Evolutionary conservation across 106 monocot genomes (phyloP), one percentile per base, ranked within the genome.

Genomic region (Vanilla planifolia): DNA sequence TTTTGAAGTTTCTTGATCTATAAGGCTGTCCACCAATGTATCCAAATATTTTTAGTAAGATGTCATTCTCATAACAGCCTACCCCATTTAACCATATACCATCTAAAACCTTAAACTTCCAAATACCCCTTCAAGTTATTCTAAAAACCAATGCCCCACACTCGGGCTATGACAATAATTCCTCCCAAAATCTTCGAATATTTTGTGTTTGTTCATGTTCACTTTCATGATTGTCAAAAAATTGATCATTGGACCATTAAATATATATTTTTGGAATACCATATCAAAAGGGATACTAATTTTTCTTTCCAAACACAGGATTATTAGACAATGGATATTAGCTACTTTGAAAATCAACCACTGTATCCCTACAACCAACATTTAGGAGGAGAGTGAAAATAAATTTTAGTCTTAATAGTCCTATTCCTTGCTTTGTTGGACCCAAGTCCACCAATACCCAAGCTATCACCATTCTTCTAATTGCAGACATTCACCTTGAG

Each of bases 41-140:
- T 17, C 56, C 30, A 56, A 56, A 33, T 8, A 33, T 15, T 56
- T 33, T 5, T 34, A 33, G 56, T 29, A 19, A 33, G 56, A 56
- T 23, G 43, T 30, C 32, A 28, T 62, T 28, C 43, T 62, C 17
- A 62, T 45, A 4, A 10, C 26, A 29, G 14, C 43, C 13, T 62
- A 62, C 19, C 45, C 46, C 37, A 62, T 62, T n/a, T 15, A 62
- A 62, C 32, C 14, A 32, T 44, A 43, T 62, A 28, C 27, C 62
- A 10, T 44, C 42, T 27, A 20, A 43, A 24, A 24, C 43, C 14
- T 28, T 41, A 21, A 61, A 43, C 2, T 61, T 61, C 17, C 40
- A 41, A 41, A 23, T 16, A 9, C 61, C 40, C 26, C n/a, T 24
- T 61, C 40, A 40, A 61, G 20, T 48, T 48, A 13, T 61, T 23